A percentile compares a stretch with the other conserved stretches of the same genome.
These are phyloP conservation scores for Lipomyces japonicus DNA, from an alignment of 805 yeast species.

Conservation along the genomic window DNA sequence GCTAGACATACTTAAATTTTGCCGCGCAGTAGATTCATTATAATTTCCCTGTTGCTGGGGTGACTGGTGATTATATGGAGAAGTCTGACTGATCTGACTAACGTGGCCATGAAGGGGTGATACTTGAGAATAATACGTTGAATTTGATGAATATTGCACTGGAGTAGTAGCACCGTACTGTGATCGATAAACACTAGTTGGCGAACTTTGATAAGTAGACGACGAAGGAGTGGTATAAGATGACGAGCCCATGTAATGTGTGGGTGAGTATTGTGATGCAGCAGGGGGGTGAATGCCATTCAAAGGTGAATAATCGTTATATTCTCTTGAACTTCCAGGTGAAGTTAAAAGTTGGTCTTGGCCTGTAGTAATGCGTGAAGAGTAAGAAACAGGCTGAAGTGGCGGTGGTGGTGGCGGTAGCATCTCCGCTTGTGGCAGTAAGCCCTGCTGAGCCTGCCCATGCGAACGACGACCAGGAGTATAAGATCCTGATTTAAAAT, in stretches of 20 bases:
- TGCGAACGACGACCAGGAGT: neutral
- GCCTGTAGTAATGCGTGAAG: slow-evolving; percentile 8
- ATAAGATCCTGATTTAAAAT: neutral
- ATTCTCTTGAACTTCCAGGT: slow-evolving; percentile 3
- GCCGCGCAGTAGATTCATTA: slow-evolving; percentile 10
- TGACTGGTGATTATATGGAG: slow-evolving; percentile 3
- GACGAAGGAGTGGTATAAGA: slow-evolving; percentile 1
- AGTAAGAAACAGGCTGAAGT: slow-evolving; percentile 3
- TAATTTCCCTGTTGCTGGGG: slow-evolving; percentile 1
- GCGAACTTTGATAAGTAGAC: neutral
- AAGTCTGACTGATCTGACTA: slow-evolving; percentile 2
- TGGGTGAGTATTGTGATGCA: slow-evolving; percentile 2
- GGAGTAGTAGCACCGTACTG: slow-evolving; percentile 19
- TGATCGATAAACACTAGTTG: slow-evolving; percentile 8
- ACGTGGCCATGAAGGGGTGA: slow-evolving; percentile 14
- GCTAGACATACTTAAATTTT: slow-evolving; percentile 11
- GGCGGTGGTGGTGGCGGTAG: neutral
- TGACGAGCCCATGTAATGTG: slow-evolving; percentile 2
- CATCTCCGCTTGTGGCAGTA: slow-evolving; percentile 5
- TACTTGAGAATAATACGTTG: slow-evolving; percentile 7
- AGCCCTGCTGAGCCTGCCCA: slow-evolving; percentile 8
- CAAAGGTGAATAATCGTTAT: slow-evolving; percentile 12
- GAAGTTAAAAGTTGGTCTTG: slow-evolving; percentile 10
- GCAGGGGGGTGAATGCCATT: slow-evolving; percentile 7
- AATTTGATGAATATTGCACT: slow-evolving; percentile 17